phyloP scores from a whole-genome alignment of 1,284 basidiomycete species.

The Gymnopus androsaceus region DNA sequence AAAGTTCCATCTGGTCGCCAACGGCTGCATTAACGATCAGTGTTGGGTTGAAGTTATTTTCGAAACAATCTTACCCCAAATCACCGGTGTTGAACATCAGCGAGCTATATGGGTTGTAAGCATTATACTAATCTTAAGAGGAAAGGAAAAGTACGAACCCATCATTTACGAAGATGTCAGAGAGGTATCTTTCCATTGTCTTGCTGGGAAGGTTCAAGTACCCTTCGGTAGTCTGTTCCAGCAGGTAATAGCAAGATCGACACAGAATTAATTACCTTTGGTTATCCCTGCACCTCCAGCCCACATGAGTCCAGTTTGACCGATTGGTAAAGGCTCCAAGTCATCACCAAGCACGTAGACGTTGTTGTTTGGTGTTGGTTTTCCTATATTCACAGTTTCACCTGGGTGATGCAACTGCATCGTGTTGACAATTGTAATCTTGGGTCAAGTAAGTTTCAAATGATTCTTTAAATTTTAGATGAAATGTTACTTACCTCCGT shows the following conservation, averaged over 20 bases:
- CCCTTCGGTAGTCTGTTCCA: no score
- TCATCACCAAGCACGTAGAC: conserved; percentile 58
- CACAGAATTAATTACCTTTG: no score
- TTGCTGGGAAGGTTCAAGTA: conserved; percentile 57
- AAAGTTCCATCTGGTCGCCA: conserved; percentile 55
- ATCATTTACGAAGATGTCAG: conserved; percentile 52
- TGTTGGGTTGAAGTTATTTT: not conserved
- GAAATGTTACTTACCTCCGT: conserved; percentile 41
- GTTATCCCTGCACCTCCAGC: conserved; percentile 57
- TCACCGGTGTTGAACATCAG: conserved; percentile 66
- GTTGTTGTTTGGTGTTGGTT: conserved; percentile 59
- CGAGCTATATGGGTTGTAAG: conserved; percentile 30
- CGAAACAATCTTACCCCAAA: conserved; percentile 40
- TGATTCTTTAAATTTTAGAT: not conserved
- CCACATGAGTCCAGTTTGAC: conserved; percentile 59
- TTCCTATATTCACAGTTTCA: conserved; percentile 49
- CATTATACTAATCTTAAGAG: conserved; percentile 1
- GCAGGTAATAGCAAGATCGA: no score
- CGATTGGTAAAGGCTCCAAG: conserved; percentile 52
- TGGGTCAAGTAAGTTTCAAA: not conserved
- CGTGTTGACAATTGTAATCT: conserved; percentile 65
- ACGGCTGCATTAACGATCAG: conserved; percentile 28
- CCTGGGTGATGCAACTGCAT: conserved; percentile 50
- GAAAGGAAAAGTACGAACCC: conserved; percentile 37
- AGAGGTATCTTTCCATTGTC: conserved; percentile 51